These are phyloP conservation scores for Apophysomyces trapeziformis DNA, from an alignment of 371 early-diverging fungal species.

Conservation along the genomic window DNA sequence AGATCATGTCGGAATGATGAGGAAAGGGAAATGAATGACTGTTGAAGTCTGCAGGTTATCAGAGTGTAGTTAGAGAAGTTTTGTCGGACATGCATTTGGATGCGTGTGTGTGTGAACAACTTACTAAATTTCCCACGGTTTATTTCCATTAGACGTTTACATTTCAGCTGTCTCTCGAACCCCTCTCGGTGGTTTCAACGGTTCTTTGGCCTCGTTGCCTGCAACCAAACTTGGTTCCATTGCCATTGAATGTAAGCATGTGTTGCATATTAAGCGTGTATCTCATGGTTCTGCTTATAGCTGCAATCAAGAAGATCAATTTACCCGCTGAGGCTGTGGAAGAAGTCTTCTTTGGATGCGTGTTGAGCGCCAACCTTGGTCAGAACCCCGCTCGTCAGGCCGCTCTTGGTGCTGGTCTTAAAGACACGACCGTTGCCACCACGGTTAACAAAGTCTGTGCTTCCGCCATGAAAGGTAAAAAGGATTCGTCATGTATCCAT, in stretches of 20 bases:
- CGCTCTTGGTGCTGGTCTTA: conserved; percentile 87
- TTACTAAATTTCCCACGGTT: conserved; percentile 8
- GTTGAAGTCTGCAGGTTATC: neutral
- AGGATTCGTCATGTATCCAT: neutral
- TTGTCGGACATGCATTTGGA: neutral
- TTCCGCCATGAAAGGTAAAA: conserved; percentile 89
- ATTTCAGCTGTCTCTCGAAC: conserved; percentile 91
- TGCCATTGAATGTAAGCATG: conserved; percentile 82
- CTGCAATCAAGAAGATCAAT: conserved; percentile 74
- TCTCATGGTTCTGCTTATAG: conserved; percentile 33
- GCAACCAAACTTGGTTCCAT: conserved; percentile 89
- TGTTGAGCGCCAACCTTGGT: conserved; percentile 87
- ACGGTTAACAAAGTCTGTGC: conserved; percentile 99
- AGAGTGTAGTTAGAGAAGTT: neutral
- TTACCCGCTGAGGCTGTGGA: conserved; percentile 75
- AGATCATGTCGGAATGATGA: too few species aligned
- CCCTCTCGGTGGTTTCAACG: conserved; percentile 94
- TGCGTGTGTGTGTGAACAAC: neutral
- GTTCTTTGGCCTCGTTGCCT: conserved; percentile 83
- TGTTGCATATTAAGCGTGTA: neutral
- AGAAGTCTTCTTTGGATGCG: conserved; percentile 88
- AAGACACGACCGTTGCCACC: conserved; percentile 77
- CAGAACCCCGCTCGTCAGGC: conserved; percentile 98
- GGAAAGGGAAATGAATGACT: neutral
- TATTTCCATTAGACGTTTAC: conserved; percentile 68